Base-by-base conservation (phyloP, 2,329 filamentous ascomycete species). In the Blumeriella jaapii region DNA sequence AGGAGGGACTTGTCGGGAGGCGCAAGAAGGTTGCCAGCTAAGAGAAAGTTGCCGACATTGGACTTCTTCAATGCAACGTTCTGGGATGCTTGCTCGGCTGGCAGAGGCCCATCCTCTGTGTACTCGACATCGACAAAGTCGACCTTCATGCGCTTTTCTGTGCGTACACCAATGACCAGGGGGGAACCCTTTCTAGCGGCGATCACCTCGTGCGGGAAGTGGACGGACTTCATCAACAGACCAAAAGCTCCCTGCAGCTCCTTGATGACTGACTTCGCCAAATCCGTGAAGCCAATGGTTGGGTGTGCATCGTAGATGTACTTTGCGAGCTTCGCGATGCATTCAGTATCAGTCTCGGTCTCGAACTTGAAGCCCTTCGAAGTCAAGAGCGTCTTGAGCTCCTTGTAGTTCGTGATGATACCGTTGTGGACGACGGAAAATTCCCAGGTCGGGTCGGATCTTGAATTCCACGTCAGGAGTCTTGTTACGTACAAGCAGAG, bases 321-420 rank as follows among this genome's bases (percentile, higher is more conserved):
- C 68, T 96, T 96, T 62, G 87, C 82, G 50, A 98, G 78, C 72
- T 96, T 98, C 50, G 91, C 91, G 63, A 98, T 98, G 63, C 89
- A 95, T 68, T 98, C 91, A 34, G 91, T 98, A 59, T 98, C 91
- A 50, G 91, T 98, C 65, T 98, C 89, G 34, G 91, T 98, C 78
- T 98, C 91, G 61, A 98, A 98, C 58, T 79, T 82, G 78, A 94
- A 93, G 59, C 91, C 91, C 74, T 96, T 98, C 70, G 72, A 73
- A 65, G 81, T 74, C 51, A 98, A 74, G 46, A 98, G 78, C 45
- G 82, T 84, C 77, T 89, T 94, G 55, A 98, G 69, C 68, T 98
- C 91, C 74, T 98, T 98, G 77, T 98, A 98, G 75, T 98, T 98
- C 69, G 91, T 98, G 65, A 98, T 98, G 72, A 98, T 98, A 59